Evolutionary conservation across 202 grass and related monocot species (phyloP), one percentile per base, ranked within the genome.

Genomic region (Carex arenaria): DNA sequence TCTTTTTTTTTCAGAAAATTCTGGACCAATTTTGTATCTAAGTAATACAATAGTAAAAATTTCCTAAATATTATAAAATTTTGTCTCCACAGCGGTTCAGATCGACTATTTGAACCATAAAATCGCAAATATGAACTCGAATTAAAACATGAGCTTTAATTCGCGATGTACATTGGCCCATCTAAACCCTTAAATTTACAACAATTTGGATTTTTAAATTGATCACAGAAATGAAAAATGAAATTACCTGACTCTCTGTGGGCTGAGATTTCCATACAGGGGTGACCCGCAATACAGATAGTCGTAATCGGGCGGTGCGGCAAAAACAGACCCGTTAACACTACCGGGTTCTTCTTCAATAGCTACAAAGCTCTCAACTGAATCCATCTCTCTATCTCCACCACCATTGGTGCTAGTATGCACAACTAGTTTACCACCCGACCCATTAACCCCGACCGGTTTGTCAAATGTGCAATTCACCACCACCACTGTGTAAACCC

Each of bases 241-340:
- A n/a, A 34, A 30, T 18, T 56, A 82, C 75, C 87, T 63, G 34
- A 88, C 18, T 69, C 87, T 80, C 43, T 88, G 82, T 20, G 87
- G 87, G 42, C 76, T 88, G 30, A 88, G 87, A 61, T 85, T 73
- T 51, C 82, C 87, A 71, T 88, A 88, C 30, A 88, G 34, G 3
- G 87, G 70, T 4, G 82, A 88, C 13, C 87, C 82, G 13, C 82
- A 85, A 63, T 88, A 85, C 19, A 88, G 59, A 72, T 84, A 85
- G 36, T 85, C 87, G 0, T 81, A 88, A 34, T 80, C 62, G 0
- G 87, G 82, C n/a, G 28, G 40, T 20, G 76, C 40, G 7, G 82
- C 55, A 64, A 88, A 88, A 36, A 74, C 6, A 22, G 87, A 66
- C 31, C 56, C 75, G 67, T 84, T 88, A 51, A 88, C 64, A 40